These are phyloP conservation scores for Phytophthora niederhauseri DNA, from an alignment of 352 stramenopile genomes.

Conservation along the genomic window DNA sequence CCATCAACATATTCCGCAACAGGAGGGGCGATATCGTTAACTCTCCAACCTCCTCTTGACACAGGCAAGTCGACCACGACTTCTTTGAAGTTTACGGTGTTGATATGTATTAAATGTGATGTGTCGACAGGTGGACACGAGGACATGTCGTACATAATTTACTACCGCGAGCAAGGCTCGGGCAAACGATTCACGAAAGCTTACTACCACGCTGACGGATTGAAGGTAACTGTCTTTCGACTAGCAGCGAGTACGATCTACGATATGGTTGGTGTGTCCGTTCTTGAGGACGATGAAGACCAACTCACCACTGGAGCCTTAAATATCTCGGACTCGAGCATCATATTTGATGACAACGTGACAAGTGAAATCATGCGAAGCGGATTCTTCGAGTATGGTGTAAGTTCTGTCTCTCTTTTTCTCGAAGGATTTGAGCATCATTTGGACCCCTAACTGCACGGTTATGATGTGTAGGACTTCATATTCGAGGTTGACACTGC, in stretches of 20 bases:
- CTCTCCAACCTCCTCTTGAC: slow-evolving; percentile 48
- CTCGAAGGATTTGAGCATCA: too few relatives aligned
- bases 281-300: slow-evolving; percentile 16
- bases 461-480: slow-evolving; percentile 33
- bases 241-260: slow-evolving; percentile 53
- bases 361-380: neutral
- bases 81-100: too few relatives aligned
- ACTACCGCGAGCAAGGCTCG: slow-evolving; percentile 29
- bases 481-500: slow-evolving; percentile 52
- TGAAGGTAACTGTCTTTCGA: slow-evolving; percentile 42
- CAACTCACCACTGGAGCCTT: slow-evolving; percentile 26
- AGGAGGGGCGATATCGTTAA: slow-evolving; percentile 45
- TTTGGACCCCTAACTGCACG: neutral
- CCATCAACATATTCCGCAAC: slow-evolving; percentile 21
- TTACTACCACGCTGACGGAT: slow-evolving; percentile 22
- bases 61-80: slow-evolving; percentile 41
- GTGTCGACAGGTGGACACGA: slow-evolving; percentile 36
- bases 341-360: slow-evolving; percentile 20
- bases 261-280: slow-evolving; percentile 52
- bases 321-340: slow-evolving; percentile 25
- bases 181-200: slow-evolving; percentile 34
- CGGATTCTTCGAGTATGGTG: slow-evolving; percentile 56
- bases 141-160: slow-evolving; percentile 43
- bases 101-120: neutral
- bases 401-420: slow-evolving; percentile 34